Percentiles rank a stretch among this genome's conserved stretches.
phyloP scores from a whole-genome alignment of 805 yeast genomes.

The Metschnikowia cubensis region DNA sequence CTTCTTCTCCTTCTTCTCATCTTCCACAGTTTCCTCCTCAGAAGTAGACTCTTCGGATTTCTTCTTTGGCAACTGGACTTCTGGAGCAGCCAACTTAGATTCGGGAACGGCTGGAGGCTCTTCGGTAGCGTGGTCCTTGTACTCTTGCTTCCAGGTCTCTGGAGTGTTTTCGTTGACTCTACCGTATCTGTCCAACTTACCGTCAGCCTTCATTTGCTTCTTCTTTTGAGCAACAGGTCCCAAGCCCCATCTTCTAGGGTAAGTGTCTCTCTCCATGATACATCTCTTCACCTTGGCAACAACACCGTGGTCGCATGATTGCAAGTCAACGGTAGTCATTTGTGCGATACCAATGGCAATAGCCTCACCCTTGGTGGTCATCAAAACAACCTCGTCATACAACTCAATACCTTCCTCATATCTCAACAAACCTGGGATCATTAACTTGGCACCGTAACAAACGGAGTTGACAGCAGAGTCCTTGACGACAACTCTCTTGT shows the following conservation, averaged over 20 bases:
- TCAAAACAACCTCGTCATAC: slow-evolving; percentile 95
- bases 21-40: slow-evolving; percentile 20
- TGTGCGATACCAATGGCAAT: slow-evolving; percentile 98
- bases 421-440: slow-evolving; percentile 97
- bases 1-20: slow-evolving; percentile 24
- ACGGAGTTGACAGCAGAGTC: slow-evolving; percentile 96
- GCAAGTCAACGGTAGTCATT: slow-evolving; percentile 96
- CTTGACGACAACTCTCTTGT: slow-evolving; percentile 92
- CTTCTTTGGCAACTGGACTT: slow-evolving; percentile 45
- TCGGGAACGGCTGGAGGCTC: slow-evolving; percentile 59
- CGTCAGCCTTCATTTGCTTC: slow-evolving; percentile 96
- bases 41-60: slow-evolving; percentile 45
- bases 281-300: slow-evolving; percentile 99
- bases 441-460: slow-evolving; percentile 97
- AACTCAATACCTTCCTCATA: slow-evolving; percentile 97
- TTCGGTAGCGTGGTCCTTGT: slow-evolving; percentile 63
- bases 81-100: slow-evolving; percentile 47
- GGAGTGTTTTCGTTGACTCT: slow-evolving; percentile 93
- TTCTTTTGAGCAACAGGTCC: slow-evolving; percentile 98
- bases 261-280: slow-evolving; percentile 98
- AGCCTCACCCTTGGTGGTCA: slow-evolving; percentile 99
- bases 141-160: slow-evolving; percentile 81
- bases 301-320: slow-evolving; percentile 96
- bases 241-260: slow-evolving; percentile 99
- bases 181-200: slow-evolving; percentile 95